These are phyloP conservation scores for Cercospora zeina DNA, from an alignment of 2,329 filamentous ascomycete genomes.

Conservation along the genomic window DNA sequence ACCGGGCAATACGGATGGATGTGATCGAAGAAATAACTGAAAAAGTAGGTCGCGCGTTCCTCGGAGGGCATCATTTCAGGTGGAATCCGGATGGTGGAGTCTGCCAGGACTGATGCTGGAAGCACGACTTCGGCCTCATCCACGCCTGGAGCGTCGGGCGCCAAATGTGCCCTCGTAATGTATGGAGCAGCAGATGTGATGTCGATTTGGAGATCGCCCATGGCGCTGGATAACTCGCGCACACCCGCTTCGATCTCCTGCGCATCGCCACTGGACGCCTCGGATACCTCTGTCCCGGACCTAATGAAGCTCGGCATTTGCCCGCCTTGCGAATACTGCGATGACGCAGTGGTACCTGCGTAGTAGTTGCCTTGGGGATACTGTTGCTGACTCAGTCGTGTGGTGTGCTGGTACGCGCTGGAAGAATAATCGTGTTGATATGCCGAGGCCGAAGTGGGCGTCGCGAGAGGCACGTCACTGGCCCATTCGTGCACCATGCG, in stretches of 20 bases:
- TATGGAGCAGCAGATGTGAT: constrained; percentile 87
- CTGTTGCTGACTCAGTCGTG: constrained; percentile 20
- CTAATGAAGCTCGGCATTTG: constrained; percentile 28
- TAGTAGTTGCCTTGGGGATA: constrained; percentile 27
- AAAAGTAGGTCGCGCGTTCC: constrained; percentile 76
- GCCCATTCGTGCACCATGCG: constrained; percentile 29
- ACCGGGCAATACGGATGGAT: constrained; percentile 93
- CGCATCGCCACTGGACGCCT: constrained; percentile 36
- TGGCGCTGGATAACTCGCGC: constrained; percentile 54
- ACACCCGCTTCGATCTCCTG: constrained; percentile 39
- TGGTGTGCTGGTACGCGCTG: constrained; percentile 20
- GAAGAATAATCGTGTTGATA: constrained; percentile 23
- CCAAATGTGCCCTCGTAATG: constrained; percentile 64
- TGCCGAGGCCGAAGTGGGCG: constrained; percentile 24
- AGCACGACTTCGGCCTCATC: constrained; percentile 72
- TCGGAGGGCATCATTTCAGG: constrained; percentile 91
- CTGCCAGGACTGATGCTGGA: constrained; percentile 68
- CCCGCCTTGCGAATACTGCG: constrained; percentile 27
- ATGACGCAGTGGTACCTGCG: constrained; percentile 7
- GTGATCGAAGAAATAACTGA: constrained; percentile 85
- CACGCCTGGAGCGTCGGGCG: constrained; percentile 62
- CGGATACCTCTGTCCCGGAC: constrained; percentile 33
- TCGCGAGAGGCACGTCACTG: constrained; percentile 12
- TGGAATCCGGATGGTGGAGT: constrained; percentile 80
- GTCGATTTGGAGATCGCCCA: constrained; percentile 85